Conservation (phyloP, 257 asterid species). For the Prunella vulgaris region DNA sequence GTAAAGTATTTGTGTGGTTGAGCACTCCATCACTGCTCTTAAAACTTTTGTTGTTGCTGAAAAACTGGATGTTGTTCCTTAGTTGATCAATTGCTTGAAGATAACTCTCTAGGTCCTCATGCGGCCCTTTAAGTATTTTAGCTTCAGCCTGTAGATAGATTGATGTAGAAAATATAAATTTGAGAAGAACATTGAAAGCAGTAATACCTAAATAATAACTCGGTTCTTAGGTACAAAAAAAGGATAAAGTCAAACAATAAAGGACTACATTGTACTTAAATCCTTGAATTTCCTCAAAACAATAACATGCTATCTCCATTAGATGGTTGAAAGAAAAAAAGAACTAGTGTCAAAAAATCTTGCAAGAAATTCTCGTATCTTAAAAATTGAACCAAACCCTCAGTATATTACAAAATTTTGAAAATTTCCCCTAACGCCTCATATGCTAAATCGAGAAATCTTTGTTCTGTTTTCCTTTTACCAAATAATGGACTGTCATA, state of each 20-base stretch:
- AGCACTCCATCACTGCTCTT: conserved; percentile 98
- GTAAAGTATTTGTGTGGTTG: conserved; percentile 74
- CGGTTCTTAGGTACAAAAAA: background rate
- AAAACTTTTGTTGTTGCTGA: conserved; percentile 87
- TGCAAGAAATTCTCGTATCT: background rate
- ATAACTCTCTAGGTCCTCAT: conserved; percentile 93
- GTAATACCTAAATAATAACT: background rate
- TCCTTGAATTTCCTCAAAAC: background rate
- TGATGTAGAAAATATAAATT: background rate
- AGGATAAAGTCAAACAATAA: background rate
- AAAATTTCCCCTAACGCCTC: background rate
- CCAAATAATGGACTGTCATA: background rate
- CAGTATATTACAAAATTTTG: background rate
- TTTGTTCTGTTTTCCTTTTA: background rate
- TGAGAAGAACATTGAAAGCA: conserved; percentile 12
- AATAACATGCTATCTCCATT: background rate
- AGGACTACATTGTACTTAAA: background rate
- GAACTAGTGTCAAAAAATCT: background rate
- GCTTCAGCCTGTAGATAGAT: conserved; percentile 69
- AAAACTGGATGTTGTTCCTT: conserved; percentile 73
- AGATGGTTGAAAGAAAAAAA: background rate
- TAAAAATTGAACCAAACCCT: background rate
- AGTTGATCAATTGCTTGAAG: conserved; percentile 93
- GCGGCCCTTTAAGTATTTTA: conserved; percentile 95
- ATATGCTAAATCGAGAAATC: background rate